phyloP scores from a whole-genome alignment of 2,329 filamentous ascomycete species.

The Phaeosphaeriaceae sp. region DNA sequence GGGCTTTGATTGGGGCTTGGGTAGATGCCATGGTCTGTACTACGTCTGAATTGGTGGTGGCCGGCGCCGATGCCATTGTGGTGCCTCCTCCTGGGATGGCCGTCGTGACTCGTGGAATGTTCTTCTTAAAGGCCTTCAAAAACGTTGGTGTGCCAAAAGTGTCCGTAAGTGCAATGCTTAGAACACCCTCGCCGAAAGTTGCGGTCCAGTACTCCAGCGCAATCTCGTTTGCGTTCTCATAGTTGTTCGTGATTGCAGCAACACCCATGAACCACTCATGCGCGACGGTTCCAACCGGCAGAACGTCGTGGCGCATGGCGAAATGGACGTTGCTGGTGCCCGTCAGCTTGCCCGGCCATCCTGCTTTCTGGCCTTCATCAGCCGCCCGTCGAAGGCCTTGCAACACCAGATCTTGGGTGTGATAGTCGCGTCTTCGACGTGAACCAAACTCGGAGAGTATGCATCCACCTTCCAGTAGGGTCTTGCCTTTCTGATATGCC shows the following conservation, averaged over 20 bases:
- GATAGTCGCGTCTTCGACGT: constrained; percentile 86
- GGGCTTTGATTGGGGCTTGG: constrained; percentile 54
- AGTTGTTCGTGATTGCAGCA: constrained; percentile 87
- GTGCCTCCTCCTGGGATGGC: constrained; percentile 50
- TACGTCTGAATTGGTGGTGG: constrained; percentile 48
- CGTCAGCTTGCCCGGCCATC: constrained; percentile 74
- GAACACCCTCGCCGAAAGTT: constrained; percentile 83
- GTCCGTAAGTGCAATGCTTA: constrained; percentile 91
- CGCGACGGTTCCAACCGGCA: constrained; percentile 87
- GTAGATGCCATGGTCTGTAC: constrained; percentile 49
- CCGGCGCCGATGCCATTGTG: constrained; percentile 49
- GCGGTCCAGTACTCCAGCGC: constrained; percentile 88
- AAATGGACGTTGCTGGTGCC: constrained; percentile 98
- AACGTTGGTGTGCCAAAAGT: constrained; percentile 95
- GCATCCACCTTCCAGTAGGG: constrained; percentile 81
- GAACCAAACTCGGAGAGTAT: constrained; percentile 94
- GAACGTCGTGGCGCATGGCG: constrained; percentile 87
- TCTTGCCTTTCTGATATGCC: constrained; percentile 80
- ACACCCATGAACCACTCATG: constrained; percentile 99
- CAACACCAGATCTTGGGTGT: constrained; percentile 92
- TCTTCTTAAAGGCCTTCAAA: constrained; percentile 79
- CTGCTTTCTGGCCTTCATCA: constrained; percentile 70
- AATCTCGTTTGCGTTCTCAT: constrained; percentile 81
- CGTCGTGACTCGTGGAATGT: constrained; percentile 58
- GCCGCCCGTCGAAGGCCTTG: constrained; percentile 81